phyloP scores from a whole-genome alignment of 495 filamentous ascomycete species.

The Aspergillus wentii region DNA sequence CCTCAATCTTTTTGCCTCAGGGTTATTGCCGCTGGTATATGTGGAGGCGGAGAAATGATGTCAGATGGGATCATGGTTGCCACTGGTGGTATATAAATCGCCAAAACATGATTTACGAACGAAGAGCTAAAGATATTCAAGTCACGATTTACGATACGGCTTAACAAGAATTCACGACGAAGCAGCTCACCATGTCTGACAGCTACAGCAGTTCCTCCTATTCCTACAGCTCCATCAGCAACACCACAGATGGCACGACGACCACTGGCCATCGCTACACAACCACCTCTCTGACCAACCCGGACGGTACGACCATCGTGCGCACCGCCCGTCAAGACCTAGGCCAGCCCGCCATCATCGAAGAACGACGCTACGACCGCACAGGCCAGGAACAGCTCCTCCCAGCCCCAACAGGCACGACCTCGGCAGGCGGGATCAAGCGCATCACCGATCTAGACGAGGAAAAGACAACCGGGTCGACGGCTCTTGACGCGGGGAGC shows the following conservation, averaged over 20 bases:
- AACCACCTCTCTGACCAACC: conserved; percentile 28
- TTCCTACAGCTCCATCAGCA: conserved; percentile 29
- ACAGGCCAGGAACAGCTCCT: conserved; percentile 28
- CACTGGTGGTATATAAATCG: too few relatives aligned
- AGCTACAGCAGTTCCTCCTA: conserved; percentile 24
- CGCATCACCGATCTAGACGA: conserved; percentile 28
- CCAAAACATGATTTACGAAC: too few relatives aligned
- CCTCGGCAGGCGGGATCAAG: conserved; percentile 18
- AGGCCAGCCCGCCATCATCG: conserved; percentile 26
- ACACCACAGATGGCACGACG: conserved; percentile 15
- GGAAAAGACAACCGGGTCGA: conserved; percentile 6
- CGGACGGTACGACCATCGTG: conserved; percentile 32
- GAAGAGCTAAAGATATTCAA: too few relatives aligned
- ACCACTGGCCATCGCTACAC: conserved; percentile 31
- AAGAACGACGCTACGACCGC: conserved; percentile 32
- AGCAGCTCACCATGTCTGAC: too few relatives aligned
- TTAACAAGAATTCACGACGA: too few relatives aligned
- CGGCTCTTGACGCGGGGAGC: conserved; percentile 1
- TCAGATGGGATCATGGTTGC: too few relatives aligned
- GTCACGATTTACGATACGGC: too few relatives aligned
- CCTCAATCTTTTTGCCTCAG: too few relatives aligned
- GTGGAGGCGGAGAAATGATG: too few relatives aligned
- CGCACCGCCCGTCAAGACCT: conserved; percentile 35
- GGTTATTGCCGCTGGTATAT: too few relatives aligned
- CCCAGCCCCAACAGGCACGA: conserved; percentile 5